phyloP scores from a whole-genome alignment of 202 grass and related monocot species.

The Setaria italica region DNA sequence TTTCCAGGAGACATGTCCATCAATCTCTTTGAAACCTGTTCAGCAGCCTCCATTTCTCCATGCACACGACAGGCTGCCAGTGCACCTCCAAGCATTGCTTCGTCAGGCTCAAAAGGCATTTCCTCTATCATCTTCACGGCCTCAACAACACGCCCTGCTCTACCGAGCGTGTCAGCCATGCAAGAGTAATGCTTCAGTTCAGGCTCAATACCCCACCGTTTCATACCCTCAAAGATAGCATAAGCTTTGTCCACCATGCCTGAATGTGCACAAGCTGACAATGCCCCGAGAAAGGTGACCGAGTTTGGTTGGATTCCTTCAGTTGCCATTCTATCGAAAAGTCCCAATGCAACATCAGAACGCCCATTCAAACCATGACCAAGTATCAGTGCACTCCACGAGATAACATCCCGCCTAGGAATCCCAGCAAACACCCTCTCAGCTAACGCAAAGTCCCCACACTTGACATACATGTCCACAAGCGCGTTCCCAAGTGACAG shows the following conservation, averaged over 20 bases:
- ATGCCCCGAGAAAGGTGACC: conserved; percentile 67
- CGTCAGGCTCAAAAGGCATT: conserved; percentile 80
- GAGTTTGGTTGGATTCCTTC: conserved; percentile 58
- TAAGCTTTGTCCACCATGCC: conserved; percentile 75
- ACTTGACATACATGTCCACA: conserved; percentile 81
- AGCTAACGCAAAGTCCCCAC: conserved; percentile 64
- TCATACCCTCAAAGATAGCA: conserved; percentile 63
- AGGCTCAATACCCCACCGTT: conserved; percentile 46
- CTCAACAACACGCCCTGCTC: conserved; percentile 58
- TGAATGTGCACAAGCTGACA: conserved; percentile 72
- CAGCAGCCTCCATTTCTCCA: conserved; percentile 64
- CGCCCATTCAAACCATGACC: conserved; percentile 78
- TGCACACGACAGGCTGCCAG: conserved; percentile 70
- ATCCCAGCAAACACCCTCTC: conserved; percentile 55
- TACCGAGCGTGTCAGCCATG: conserved; percentile 66
- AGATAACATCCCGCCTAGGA: conserved; percentile 68
- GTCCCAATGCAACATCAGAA: conserved; percentile 52
- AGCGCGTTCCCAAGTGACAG: conserved; percentile 66
- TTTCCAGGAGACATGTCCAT: conserved; percentile 65
- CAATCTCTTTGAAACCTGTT: conserved; percentile 62
- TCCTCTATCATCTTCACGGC: conserved; percentile 70
- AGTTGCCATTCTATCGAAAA: conserved; percentile 61
- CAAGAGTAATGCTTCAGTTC: conserved; percentile 83
- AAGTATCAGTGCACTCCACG: conserved; percentile 77
- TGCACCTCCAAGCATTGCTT: conserved; percentile 62